A percentile compares a stretch with the other conserved stretches of the same genome.
These are phyloP conservation scores for Tylopilus sp. DNA, from an alignment of 1,284 basidiomycete species.

Conservation along the genomic window DNA sequence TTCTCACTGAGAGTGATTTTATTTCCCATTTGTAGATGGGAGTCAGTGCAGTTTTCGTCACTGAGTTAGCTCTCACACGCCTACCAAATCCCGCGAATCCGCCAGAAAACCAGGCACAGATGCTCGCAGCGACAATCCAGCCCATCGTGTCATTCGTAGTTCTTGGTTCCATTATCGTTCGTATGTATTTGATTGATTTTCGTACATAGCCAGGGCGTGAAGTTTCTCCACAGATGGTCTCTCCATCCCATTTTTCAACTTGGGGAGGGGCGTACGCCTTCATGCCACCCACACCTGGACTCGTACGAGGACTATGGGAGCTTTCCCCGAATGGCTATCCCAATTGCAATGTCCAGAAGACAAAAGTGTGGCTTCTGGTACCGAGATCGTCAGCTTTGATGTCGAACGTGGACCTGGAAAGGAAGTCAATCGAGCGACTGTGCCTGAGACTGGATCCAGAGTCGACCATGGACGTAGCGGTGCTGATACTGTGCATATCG, in stretches of 20 bases:
- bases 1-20: constrained; percentile 8
- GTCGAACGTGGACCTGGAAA: constrained; percentile 40
- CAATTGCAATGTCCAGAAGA: constrained; percentile 47
- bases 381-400: constrained; percentile 28
- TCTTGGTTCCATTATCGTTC: constrained; percentile 84
- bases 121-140: constrained; percentile 76
- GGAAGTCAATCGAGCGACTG: constrained; percentile 1
- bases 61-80: constrained; percentile 77
- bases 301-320: constrained; percentile 37
- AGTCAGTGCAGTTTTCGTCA: constrained; percentile 88
- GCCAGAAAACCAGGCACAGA: constrained; percentile 74
- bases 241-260: constrained; percentile 89
- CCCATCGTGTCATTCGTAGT: constrained; percentile 90
- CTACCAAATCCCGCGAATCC: constrained; percentile 70
- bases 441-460: not conserved
- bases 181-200: constrained; percentile 54
- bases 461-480: not conserved
- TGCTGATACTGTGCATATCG: not conserved
- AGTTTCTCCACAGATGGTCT: constrained; percentile 71
- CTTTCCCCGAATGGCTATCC: constrained; percentile 64
- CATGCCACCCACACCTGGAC: constrained; percentile 58
- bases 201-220: not conserved
- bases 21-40: constrained; percentile 64
- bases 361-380: not conserved
- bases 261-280: constrained; percentile 74